Conservation (phyloP, 306 rosid genomes). For the Cotoneaster glaucophyllus region DNA sequence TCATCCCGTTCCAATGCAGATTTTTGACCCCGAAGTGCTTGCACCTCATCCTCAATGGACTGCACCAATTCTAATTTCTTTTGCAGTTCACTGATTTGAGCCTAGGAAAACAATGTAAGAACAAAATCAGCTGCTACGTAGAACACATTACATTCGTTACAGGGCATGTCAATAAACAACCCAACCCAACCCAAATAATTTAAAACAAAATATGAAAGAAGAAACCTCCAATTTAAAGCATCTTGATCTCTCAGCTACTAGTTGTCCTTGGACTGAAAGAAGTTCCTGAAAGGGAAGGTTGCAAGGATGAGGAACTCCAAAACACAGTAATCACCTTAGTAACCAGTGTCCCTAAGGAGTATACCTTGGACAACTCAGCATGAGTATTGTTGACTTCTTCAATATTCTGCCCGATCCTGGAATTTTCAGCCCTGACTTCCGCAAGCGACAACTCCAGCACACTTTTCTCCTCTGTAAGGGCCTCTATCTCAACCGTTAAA, state of each 20-base stretch:
- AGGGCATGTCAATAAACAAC: neutral
- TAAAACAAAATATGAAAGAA: constrained; percentile 3
- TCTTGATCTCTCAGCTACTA: constrained; percentile 90
- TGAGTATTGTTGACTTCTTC: constrained; percentile 65
- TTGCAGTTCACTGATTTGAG: constrained; percentile 79
- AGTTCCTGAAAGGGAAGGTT: constrained; percentile 61
- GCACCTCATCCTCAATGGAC: constrained; percentile 73
- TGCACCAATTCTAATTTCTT: constrained; percentile 68
- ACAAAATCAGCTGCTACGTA: neutral
- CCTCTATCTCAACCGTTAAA: constrained; percentile 28
- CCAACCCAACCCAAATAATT: neutral
- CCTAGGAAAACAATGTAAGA: constrained; percentile 41
- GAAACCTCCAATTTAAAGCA: constrained; percentile 88
- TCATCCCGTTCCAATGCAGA: constrained; percentile 67
- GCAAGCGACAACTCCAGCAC: constrained; percentile 49
- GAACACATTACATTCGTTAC: neutral
- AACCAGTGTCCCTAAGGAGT: constrained; percentile 7
- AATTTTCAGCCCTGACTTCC: constrained; percentile 57
- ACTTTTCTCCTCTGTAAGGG: constrained; percentile 53
- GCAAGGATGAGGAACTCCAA: constrained; percentile 16
- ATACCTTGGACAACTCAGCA: constrained; percentile 86
- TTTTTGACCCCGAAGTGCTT: constrained; percentile 71
- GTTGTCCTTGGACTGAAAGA: constrained; percentile 84
- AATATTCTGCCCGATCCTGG: constrained; percentile 52
- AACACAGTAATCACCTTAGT: neutral